Percentiles rank a stretch among this genome's conserved stretches.
Evolutionary conservation across 495 filamentous ascomycete genomes (phyloP).

Genomic region (Astrothelium macrocarpum): DNA sequence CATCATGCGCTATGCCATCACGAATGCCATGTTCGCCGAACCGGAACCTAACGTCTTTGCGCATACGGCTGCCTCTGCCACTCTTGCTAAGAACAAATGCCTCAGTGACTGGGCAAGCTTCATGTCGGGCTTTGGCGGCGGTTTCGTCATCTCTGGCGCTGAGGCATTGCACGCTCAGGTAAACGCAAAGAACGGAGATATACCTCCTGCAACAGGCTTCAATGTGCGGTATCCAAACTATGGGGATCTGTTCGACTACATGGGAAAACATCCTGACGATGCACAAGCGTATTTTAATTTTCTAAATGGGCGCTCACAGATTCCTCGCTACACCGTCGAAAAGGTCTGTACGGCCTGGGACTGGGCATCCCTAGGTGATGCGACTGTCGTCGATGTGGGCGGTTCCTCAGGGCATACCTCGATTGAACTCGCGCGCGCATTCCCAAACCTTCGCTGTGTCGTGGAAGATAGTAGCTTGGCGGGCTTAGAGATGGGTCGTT

Average conservation of each 20-base stretch:
- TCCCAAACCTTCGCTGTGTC: conserved; percentile 29
- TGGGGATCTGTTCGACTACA: background rate
- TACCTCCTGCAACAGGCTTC: background rate
- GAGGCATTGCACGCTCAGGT: background rate
- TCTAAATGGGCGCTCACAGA: background rate
- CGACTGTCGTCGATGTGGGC: conserved; percentile 29
- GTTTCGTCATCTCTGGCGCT: background rate
- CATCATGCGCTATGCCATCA: conserved; percentile 30
- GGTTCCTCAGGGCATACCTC: conserved; percentile 38
- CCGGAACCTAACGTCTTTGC: conserved; percentile 22
- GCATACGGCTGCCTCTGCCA: conserved; percentile 30
- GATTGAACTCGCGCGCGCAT: conserved; percentile 28
- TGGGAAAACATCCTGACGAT: background rate
- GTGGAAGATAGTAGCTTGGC: conserved; percentile 33
- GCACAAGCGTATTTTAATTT: background rate
- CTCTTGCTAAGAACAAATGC: conserved; percentile 14
- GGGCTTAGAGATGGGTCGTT: conserved; percentile 16
- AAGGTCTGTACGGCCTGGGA: background rate
- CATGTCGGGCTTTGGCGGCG: background rate
- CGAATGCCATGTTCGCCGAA: conserved; percentile 31
- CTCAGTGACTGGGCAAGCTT: conserved; percentile 14
- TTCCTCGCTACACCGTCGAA: background rate
- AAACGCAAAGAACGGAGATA: background rate
- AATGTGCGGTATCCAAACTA: background rate
- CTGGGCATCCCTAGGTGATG: conserved; percentile 12